Base-by-base conservation (phyloP, 1,284 basidiomycete species). In the Pyrrhoderma lamaoense region DNA sequence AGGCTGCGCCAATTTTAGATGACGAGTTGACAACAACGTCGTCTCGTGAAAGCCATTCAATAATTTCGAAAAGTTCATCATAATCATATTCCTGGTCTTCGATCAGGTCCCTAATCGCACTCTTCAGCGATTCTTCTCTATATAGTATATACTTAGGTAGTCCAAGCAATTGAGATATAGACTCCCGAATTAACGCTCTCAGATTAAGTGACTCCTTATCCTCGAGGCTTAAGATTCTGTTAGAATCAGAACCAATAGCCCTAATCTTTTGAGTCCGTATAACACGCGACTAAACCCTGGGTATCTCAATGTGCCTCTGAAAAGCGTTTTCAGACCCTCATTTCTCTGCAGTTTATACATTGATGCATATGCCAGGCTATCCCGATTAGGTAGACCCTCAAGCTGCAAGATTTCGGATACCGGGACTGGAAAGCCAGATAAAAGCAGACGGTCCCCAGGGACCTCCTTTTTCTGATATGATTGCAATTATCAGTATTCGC, bases 281-380 rank as follows among this genome's bases (percentile, higher is more conserved):
- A 99, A 85, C 67, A 99, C 96, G 69, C 91, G 86, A 16, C 93
- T 93, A 90, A 98, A 98, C 55, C 94, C 94, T 65, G 93, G 91
- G 75, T 95, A 99, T 55, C 96, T 80, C 66, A 99, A 74, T 5
- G 96, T 99, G 43, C 96, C 95, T 43, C 96, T 82, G 53, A 97
- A 78, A 54, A 95, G 77, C 8, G 92, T 95, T 11, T 31, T 31
- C 11, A 31, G 11, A 5, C 27, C 27, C 72, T 97, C 81, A 14
- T 90, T 91, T 69, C 99, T 95, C 5, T 8, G 5, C 60, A 99
- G 95, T 61, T 79, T 74, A 75, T 99, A 99, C 65, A 65, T 85
- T 63, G 86, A 77, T 57, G 76, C 76, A 82, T 95, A 99, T 4
- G 89, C 85, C 13, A 85, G 81, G 21, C 92, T 95, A 74, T 99